A percentile compares a stretch with the other conserved stretches of the same genome.
phyloP scores from a whole-genome alignment of 345 rosid species.

The Bruguiera gymnorhiza region DNA sequence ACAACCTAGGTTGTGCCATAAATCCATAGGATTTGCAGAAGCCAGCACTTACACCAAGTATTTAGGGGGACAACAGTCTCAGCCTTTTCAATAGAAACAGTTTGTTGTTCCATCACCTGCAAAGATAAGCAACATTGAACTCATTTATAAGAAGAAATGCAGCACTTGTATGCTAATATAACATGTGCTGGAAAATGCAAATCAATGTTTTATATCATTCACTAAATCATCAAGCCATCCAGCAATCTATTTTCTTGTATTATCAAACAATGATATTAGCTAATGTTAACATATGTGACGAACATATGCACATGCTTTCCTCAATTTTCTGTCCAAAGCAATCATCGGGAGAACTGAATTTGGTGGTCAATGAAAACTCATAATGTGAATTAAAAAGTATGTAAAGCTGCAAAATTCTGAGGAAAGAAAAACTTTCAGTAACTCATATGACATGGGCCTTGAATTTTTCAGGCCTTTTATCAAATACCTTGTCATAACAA shows the following conservation, averaged over 20 bases:
- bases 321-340: no score
- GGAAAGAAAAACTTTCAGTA: slow-evolving; percentile 16
- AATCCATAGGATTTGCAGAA: slow-evolving; percentile 96
- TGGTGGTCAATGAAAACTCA: neutral
- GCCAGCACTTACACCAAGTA: slow-evolving; percentile 84
- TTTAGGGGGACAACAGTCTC: slow-evolving; percentile 93
- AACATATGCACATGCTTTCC: no score
- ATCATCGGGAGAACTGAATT: neutral
- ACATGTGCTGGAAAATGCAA: no score
- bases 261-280: no score
- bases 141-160: neutral
- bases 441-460: slow-evolving; percentile 94
- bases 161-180: neutral
- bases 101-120: slow-evolving; percentile 98
- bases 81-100: slow-evolving; percentile 95
- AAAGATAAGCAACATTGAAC: slow-evolving; percentile 18
- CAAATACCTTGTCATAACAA: slow-evolving; percentile 92
- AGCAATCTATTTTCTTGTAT: neutral
- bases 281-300: no score
- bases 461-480: slow-evolving; percentile 96
- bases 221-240: neutral
- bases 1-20: slow-evolving; percentile 86
- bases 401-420: neutral
- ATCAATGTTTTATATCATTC: neutral
- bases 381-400: neutral